These are phyloP conservation scores for Ceratonia siliqua DNA, from an alignment of 306 rosid genomes.

Conservation along the genomic window DNA sequence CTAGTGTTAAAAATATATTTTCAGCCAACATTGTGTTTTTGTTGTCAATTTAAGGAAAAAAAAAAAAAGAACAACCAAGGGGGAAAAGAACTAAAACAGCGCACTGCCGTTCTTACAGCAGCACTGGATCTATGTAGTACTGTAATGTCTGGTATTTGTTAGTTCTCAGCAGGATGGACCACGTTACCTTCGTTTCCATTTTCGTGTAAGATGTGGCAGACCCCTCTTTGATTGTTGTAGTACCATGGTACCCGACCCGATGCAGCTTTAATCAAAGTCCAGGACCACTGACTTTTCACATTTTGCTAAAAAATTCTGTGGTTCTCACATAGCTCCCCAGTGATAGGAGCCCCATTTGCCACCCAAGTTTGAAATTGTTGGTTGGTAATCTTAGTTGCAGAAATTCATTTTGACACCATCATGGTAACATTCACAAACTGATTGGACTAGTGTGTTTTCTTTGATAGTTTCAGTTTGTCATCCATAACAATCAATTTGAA, in stretches of 20 bases:
- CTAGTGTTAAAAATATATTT: not conserved
- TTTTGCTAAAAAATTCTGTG: slow-evolving; percentile 26
- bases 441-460: not conserved
- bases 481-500: not conserved
- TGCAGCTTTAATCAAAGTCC: slow-evolving; percentile 7
- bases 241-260: slow-evolving; percentile 27
- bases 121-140: slow-evolving; percentile 25
- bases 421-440: not conserved
- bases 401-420: not conserved
- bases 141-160: slow-evolving; percentile 1
- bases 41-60: not conserved
- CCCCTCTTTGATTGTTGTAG: slow-evolving; percentile 30
- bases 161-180: slow-evolving; percentile 43
- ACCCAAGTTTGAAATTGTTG: not conserved
- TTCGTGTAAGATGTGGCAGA: slow-evolving; percentile 36
- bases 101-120: not conserved
- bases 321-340: slow-evolving; percentile 26
- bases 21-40: not conserved
- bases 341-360: not conserved
- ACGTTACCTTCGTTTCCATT: slow-evolving; percentile 31
- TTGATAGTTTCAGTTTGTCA: not conserved
- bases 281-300: slow-evolving; percentile 41
- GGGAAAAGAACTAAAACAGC: not conserved
- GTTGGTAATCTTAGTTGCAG: not conserved
- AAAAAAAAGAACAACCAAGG: not conserved